A percentile compares a stretch with the other conserved stretches of the same genome.
These are phyloP conservation scores for Cercospora zeina DNA, from an alignment of 2,329 filamentous ascomycete genomes.

Conservation along the genomic window DNA sequence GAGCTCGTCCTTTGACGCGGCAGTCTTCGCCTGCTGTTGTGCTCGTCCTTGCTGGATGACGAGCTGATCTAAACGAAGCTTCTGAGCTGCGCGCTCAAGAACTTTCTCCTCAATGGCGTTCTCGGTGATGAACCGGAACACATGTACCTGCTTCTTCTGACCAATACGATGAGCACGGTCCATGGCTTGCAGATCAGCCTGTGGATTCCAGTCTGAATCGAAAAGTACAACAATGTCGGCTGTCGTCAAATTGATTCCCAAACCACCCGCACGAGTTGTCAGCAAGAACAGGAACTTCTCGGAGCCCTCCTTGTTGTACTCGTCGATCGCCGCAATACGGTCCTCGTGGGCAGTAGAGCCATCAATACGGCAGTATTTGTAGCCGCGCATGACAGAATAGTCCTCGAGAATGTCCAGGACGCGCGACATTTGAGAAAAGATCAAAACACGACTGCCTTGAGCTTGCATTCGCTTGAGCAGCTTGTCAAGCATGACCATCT, in stretches of 20 bases:
- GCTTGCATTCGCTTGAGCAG: constrained; percentile 78
- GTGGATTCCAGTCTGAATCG: constrained; percentile 98
- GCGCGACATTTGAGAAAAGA: constrained; percentile 99
- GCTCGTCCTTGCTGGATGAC: constrained; percentile 97
- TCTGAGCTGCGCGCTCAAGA: constrained; percentile 91
- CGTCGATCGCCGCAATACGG: constrained; percentile 94
- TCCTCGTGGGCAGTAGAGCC: constrained; percentile 96
- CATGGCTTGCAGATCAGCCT: constrained; percentile 98
- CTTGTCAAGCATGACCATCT: constrained; percentile 96
- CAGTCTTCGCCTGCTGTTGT: constrained; percentile 84
- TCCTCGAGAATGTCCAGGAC: constrained; percentile 95
- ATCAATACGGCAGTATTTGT: constrained; percentile 96
- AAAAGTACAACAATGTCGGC: constrained; percentile 96
- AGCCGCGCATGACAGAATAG: constrained; percentile 93
- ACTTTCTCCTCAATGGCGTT: constrained; percentile 99
- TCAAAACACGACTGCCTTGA: constrained; percentile 91
- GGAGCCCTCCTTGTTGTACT: constrained; percentile 93
- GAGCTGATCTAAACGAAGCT: constrained; percentile 90
- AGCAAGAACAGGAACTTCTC: constrained; percentile 97
- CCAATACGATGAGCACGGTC: constrained; percentile 97
- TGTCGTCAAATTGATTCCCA: constrained; percentile 93
- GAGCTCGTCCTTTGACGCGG: constrained; percentile 93
- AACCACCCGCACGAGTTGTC: constrained; percentile 89
- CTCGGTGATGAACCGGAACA: constrained; percentile 96
- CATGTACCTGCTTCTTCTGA: constrained; percentile 95